Evolutionary conservation across 176 grass and related monocot genomes (phyloP), one percentile per base, ranked within the genome.

Genomic region (Saccharum spontaneum): DNA sequence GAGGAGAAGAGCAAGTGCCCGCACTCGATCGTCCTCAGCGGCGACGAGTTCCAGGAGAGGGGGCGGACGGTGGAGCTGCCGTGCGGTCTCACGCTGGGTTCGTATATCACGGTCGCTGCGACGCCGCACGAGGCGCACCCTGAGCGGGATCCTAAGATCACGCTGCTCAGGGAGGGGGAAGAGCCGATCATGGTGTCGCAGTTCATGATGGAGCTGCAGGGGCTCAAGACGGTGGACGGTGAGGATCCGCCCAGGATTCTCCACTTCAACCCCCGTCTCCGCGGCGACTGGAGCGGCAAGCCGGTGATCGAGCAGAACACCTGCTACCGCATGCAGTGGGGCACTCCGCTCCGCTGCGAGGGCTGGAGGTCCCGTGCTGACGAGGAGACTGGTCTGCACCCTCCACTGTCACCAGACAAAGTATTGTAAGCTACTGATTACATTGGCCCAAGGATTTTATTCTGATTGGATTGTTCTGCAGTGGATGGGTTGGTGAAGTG

Each of bases 131-230:
- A 18, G 26, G 97, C 97, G 18, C 97, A 99, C 69, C 69, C 90
- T 0, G 97, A 99, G 55, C 79, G 70, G 31, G 93, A 96, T 84
- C 97, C 97, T 38, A 96, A 92, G 85, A 99, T 92, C 82, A 87
- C 92, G 5, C 46, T 77, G 76, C 82, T 96, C 40, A 92, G 54
- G 76, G 93, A 99, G 71, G 91, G 90, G 28, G 94, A 92, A 16
- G 77, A 73, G 78, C 90, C 86, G 4, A 87, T 96, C 83, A 94
- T 99, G 97, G 94, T 99, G 38, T 99, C 97, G 18, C 97, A 99
- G 91, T 99, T 99, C 91, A 99, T 96, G 97, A 90, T 99, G 88
- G 97, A 99, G 86, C 87, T 99, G 60, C 91, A 96, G 81, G 97
- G 97, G 3, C 81, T 99, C 40, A 96, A 88, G 82, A 80, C 88